Conservation (phyloP, 2,329 filamentous ascomycete genomes). For the Trichoderma simmonsii region DNA sequence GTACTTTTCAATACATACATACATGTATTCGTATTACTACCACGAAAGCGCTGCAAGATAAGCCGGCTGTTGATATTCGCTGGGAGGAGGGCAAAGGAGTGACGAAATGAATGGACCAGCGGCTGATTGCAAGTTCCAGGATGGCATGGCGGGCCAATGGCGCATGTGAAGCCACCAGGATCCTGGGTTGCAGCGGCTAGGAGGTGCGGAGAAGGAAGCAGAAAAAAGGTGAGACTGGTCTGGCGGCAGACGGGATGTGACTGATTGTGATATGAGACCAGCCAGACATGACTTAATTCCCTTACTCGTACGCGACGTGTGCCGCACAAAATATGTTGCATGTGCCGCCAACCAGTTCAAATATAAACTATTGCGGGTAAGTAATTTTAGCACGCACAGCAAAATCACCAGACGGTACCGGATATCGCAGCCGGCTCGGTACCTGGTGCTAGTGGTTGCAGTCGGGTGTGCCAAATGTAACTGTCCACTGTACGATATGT, state of each 20-base stretch:
- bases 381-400: not conserved
- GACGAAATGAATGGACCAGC: constrained; percentile 15
- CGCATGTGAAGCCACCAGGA: not conserved
- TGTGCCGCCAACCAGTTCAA: not conserved
- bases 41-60: not conserved
- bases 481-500: not conserved
- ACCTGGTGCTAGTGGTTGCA: not conserved
- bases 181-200: constrained; percentile 7
- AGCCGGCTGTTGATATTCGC: constrained; percentile 1
- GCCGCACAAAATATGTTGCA: too few relatives aligned
- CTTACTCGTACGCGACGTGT: not conserved
- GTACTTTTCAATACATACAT: not conserved
- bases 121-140: constrained; percentile 20
- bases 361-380: not conserved
- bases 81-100: not conserved
- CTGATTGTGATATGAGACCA: not conserved
- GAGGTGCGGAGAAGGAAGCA: constrained; percentile 8
- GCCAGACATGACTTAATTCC: not conserved
- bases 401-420: not conserved
- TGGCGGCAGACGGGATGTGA: not conserved
- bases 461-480: not conserved
- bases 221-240: not conserved
- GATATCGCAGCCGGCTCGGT: not conserved
- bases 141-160: constrained; percentile 12
- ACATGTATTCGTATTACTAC: not conserved